A percentile compares a stretch with the other conserved stretches of the same genome.
These are phyloP conservation scores for Diaporthe vexans DNA, from an alignment of 2,329 filamentous ascomycete species.

Conservation along the genomic window DNA sequence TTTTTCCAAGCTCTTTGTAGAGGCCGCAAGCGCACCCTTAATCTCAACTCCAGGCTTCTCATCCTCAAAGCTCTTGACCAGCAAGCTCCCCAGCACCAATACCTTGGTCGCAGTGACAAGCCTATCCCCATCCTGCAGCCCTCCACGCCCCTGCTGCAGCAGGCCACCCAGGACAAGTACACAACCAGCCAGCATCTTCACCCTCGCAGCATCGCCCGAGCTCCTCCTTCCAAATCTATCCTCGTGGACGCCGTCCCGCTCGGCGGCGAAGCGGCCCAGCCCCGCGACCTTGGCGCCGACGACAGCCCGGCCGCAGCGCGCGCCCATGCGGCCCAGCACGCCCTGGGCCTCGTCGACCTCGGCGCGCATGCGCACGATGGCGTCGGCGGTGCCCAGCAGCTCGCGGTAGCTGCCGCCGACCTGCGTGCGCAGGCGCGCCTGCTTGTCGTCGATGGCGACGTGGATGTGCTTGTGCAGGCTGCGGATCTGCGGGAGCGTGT, in stretches of 20 bases:
- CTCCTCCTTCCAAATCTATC: constrained; percentile 47
- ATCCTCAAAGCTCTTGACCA: constrained; percentile 80
- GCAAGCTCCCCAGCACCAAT: constrained; percentile 80
- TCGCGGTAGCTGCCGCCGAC: constrained; percentile 84
- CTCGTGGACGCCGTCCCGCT: constrained; percentile 46
- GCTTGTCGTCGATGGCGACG: constrained; percentile 72
- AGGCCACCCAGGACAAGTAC: constrained; percentile 63
- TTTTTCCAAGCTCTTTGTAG: constrained; percentile 73
- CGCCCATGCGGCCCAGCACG: constrained; percentile 79
- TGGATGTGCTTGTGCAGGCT: constrained; percentile 73
- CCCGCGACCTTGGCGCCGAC: constrained; percentile 76
- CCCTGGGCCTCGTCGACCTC: constrained; percentile 83
- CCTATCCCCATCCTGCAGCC: constrained; percentile 59
- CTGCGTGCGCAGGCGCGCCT: constrained; percentile 72
- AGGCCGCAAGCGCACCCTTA: constrained; percentile 64
- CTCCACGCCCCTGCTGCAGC: constrained; percentile 61
- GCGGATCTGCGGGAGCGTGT: constrained; percentile 75
- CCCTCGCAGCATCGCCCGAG: constrained; percentile 55
- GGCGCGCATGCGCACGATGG: constrained; percentile 89
- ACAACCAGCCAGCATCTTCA: constrained; percentile 67
- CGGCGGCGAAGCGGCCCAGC: constrained; percentile 62
- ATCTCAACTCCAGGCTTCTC: constrained; percentile 51
- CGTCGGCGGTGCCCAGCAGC: constrained; percentile 90
- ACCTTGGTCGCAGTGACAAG: constrained; percentile 76
- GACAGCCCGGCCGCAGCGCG: constrained; percentile 79